phyloP scores from a whole-genome alignment of 371 early-diverging fungal species.

The Encephalitozoon romaleae region DNA sequence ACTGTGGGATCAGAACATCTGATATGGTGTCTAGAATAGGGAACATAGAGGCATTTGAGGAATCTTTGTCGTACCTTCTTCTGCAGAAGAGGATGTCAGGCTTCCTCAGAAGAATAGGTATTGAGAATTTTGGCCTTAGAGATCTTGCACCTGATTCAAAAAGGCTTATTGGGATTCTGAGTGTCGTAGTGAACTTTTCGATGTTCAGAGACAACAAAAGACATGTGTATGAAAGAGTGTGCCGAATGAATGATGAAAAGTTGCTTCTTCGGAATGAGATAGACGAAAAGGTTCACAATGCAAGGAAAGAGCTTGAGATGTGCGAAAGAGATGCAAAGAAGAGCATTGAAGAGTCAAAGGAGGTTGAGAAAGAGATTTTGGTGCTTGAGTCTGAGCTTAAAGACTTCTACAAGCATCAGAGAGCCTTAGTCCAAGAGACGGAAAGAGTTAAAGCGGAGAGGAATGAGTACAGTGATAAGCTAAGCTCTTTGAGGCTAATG shows the following conservation, averaged over 20 bases:
- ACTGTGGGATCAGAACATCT: not conserved
- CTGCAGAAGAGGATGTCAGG: slow-evolving; percentile 23
- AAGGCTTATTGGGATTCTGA: slow-evolving; percentile 37
- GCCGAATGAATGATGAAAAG: slow-evolving; percentile 29
- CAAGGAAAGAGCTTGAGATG: slow-evolving; percentile 13
- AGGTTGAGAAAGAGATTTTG: slow-evolving; percentile 30
- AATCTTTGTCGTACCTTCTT: slow-evolving; percentile 24
- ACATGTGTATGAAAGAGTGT: slow-evolving; percentile 41
- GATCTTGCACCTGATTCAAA: slow-evolving; percentile 41
- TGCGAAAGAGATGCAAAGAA: slow-evolving; percentile 7
- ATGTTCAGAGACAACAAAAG: slow-evolving; percentile 55
- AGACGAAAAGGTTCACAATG: slow-evolving; percentile 2
- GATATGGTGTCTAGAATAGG: not conserved
- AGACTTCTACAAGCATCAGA: slow-evolving; percentile 34
- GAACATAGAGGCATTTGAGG: not conserved
- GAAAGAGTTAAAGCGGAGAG: slow-evolving; percentile 34
- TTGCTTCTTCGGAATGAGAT: slow-evolving; percentile 12
- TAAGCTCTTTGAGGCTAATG: slow-evolving; percentile 39
- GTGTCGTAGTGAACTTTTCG: slow-evolving; percentile 40
- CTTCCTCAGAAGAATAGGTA: slow-evolving; percentile 43
- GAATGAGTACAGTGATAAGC: slow-evolving; percentile 39
- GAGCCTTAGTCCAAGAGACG: slow-evolving; percentile 24
- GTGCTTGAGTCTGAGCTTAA: slow-evolving; percentile 37
- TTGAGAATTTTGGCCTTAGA: slow-evolving; percentile 22
- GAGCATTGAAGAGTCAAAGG: slow-evolving; percentile 18